Evolutionary conservation across 768 basidiomycete species (phyloP).

Genomic region (Rickenella mellea): DNA sequence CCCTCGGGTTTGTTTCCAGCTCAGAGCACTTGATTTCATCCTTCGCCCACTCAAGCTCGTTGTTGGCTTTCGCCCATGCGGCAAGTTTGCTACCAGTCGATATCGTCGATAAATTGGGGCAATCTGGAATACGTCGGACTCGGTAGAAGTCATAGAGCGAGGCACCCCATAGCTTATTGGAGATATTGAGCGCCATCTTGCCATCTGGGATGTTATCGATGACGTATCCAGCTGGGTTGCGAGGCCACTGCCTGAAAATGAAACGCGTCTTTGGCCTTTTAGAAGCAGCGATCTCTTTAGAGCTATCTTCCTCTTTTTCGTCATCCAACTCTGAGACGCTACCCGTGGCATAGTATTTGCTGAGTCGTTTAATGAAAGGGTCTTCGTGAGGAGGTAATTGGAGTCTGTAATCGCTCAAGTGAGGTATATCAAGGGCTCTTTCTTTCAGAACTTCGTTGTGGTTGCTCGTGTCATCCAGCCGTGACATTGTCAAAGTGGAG

Average conservation of each 20-base stretch:
- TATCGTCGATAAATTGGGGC: slow-evolving; percentile 9
- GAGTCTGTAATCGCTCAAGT: no score
- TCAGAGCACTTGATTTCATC: slow-evolving; percentile 25
- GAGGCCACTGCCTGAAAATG: slow-evolving; percentile 22
- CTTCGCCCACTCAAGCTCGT: slow-evolving; percentile 23
- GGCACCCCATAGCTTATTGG: slow-evolving; percentile 30
- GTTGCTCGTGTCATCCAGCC: no score
- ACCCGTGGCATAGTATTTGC: no score
- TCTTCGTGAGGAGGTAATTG: no score
- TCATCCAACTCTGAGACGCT: no score
- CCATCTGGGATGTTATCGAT: slow-evolving; percentile 13
- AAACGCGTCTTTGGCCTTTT: slow-evolving; percentile 11
- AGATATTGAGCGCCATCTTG: slow-evolving; percentile 22
- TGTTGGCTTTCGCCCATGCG: slow-evolving; percentile 24
- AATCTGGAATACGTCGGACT: slow-evolving; percentile 15
- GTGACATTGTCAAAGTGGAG: no score
- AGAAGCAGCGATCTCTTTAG: neutral
- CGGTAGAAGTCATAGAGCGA: slow-evolving; percentile 32
- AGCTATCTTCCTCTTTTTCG: no score
- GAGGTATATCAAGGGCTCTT: no score
- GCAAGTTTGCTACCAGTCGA: slow-evolving; percentile 28
- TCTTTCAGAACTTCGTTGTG: no score
- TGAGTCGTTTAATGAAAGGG: no score
- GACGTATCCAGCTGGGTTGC: slow-evolving; percentile 18
- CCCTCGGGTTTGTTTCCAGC: slow-evolving; percentile 23